Evolutionary conservation across 1,284 basidiomycete genomes (phyloP).

Genomic region (Bjerkandera adusta): DNA sequence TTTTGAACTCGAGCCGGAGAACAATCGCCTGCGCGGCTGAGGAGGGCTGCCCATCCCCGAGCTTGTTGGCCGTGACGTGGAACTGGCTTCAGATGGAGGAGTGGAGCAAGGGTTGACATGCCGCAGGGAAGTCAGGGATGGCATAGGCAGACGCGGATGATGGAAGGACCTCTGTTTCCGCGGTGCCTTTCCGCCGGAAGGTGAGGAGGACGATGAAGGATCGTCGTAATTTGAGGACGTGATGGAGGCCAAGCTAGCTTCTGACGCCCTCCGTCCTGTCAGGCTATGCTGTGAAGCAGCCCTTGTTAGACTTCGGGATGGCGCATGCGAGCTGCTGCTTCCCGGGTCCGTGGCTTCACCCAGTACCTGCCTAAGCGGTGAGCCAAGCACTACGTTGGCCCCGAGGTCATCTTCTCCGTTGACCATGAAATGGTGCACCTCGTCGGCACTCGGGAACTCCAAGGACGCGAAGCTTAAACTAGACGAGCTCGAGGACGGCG

Average conservation of each 20-base stretch:
- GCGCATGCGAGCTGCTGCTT: no score
- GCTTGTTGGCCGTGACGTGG: constrained; percentile 19
- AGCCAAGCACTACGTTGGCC: background rate
- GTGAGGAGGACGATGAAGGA: constrained; percentile 12
- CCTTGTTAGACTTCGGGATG: no score
- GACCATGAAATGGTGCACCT: constrained; percentile 8
- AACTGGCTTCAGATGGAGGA: constrained; percentile 19
- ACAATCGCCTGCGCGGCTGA: constrained; percentile 51
- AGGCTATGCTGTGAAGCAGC: constrained; percentile 3
- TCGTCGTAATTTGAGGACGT: constrained; percentile 16
- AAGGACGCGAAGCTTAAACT: constrained; percentile 28
- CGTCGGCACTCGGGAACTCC: constrained; percentile 9
- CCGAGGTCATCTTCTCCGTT: background rate
- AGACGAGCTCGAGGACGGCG: constrained; percentile 41
- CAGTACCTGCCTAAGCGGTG: no score
- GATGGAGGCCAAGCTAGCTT: constrained; percentile 21
- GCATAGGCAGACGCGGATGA: constrained; percentile 33
- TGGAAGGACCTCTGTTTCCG: constrained; percentile 39
- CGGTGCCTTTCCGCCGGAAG: constrained; percentile 20
- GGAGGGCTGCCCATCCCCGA: constrained; percentile 12
- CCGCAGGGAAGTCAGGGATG: constrained; percentile 31
- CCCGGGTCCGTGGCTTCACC: no score
- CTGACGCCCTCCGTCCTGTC: constrained; percentile 16
- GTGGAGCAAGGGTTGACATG: constrained; percentile 22
- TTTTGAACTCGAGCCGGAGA: constrained; percentile 52